Evolutionary conservation across 1,284 basidiomycete species (phyloP).

Genomic region (Waitea zeae): DNA sequence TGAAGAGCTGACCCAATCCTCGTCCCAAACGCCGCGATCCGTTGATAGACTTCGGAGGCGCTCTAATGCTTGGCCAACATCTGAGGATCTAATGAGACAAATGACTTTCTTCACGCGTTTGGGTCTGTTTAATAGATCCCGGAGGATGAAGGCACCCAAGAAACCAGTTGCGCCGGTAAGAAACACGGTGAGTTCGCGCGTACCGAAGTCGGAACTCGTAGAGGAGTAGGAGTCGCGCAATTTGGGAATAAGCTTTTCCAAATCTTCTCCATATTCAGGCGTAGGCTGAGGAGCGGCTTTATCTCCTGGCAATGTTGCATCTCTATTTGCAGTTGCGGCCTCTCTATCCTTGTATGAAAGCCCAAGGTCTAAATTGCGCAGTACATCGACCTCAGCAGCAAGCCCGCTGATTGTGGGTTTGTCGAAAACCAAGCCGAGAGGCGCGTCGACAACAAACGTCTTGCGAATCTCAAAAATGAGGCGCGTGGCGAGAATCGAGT

Average conservation of each 20-base stretch:
- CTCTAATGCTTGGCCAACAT: constrained; percentile 42
- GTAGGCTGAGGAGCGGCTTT: constrained; percentile 11
- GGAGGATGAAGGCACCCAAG: constrained; percentile 85
- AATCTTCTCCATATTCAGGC: constrained; percentile 70
- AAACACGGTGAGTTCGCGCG: constrained; percentile 61
- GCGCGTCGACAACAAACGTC: constrained; percentile 80
- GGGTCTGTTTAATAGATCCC: constrained; percentile 54
- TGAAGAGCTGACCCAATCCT: constrained; percentile 60
- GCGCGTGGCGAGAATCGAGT: constrained; percentile 95
- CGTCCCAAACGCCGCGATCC: constrained; percentile 87
- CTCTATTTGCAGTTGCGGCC: constrained; percentile 1
- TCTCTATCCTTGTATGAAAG: constrained; percentile 27
- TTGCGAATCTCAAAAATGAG: constrained; percentile 96
- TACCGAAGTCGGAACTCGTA: constrained; percentile 32
- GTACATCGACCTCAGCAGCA: constrained; percentile 61
- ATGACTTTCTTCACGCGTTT: constrained; percentile 73
- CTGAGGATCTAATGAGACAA: constrained; percentile 74
- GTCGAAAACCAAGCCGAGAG: constrained; percentile 87
- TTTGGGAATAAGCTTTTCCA: constrained; percentile 40
- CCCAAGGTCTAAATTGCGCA: constrained; percentile 73
- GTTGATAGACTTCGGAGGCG: constrained; percentile 66
- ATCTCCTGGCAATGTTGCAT: too few species aligned
- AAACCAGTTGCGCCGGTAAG: constrained; percentile 97
- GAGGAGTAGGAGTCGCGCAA: constrained; percentile 46
- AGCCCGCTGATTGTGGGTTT: constrained; percentile 78